Evolutionary conservation across 2,329 filamentous ascomycete genomes (phyloP).

Genomic region (Talaromyces sp.): DNA sequence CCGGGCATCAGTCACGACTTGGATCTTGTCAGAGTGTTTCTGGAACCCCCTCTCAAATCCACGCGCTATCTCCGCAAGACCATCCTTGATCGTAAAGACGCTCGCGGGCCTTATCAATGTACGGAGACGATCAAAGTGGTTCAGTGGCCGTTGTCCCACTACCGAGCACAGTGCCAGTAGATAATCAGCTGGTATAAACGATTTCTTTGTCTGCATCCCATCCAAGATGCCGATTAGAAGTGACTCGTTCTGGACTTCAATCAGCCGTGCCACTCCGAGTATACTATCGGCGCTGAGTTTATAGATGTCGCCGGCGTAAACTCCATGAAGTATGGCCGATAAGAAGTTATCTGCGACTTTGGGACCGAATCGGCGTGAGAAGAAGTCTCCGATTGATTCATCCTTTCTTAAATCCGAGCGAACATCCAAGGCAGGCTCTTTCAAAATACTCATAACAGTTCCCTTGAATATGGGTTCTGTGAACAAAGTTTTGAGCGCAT

Average conservation of each 20-base stretch:
- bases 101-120: constrained; percentile 26
- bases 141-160: constrained; percentile 16
- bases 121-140: constrained; percentile 21
- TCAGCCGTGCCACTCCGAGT: constrained; percentile 49
- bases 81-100: constrained; percentile 48
- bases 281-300: constrained; percentile 70
- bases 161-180: constrained; percentile 25
- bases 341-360: constrained; percentile 66
- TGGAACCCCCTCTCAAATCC: constrained; percentile 48
- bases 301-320: constrained; percentile 86
- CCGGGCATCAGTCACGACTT: constrained; percentile 50
- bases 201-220: constrained; percentile 14
- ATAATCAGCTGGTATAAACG: constrained; percentile 26
- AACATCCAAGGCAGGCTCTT: constrained; percentile 23
- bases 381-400: constrained; percentile 68
- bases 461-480: constrained; percentile 58
- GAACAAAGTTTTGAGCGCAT: constrained; percentile 32
- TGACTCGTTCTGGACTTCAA: constrained; percentile 39
- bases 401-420: constrained; percentile 47
- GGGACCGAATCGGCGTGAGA: constrained; percentile 54
- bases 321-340: constrained; percentile 77
- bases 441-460: constrained; percentile 34
- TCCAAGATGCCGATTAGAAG: constrained; percentile 23
- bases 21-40: constrained; percentile 51
- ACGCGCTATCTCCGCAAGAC: constrained; percentile 61